These are phyloP conservation scores for Penicillium waksmanii DNA, from an alignment of 495 filamentous ascomycete genomes.

Conservation along the genomic window DNA sequence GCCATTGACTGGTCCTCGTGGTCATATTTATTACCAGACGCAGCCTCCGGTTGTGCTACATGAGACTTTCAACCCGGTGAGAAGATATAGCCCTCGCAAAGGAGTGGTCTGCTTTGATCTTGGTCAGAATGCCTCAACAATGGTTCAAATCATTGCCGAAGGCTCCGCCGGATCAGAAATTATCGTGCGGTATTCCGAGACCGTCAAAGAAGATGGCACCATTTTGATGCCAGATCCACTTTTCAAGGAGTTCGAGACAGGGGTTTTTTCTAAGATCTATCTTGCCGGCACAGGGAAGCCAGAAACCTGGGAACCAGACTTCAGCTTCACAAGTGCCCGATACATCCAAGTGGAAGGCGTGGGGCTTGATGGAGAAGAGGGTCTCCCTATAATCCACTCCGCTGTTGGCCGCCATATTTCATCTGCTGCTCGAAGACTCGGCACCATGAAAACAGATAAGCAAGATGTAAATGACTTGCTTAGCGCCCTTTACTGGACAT, in stretches of 20 bases:
- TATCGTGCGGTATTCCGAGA: conserved; percentile 32
- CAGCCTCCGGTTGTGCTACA: conserved; percentile 34
- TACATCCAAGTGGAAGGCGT: conserved; percentile 35
- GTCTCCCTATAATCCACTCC: conserved; percentile 27
- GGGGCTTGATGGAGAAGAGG: conserved; percentile 15
- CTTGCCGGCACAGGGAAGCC: conserved; percentile 27
- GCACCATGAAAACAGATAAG: conserved; percentile 33
- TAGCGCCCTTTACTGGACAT: conserved; percentile 32
- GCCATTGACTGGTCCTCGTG: conserved; percentile 32
- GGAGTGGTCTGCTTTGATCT: conserved; percentile 29
- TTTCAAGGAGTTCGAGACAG: conserved; percentile 35
- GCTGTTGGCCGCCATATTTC: conserved; percentile 30
- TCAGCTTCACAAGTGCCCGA: conserved; percentile 35
- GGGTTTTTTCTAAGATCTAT: conserved; percentile 29
- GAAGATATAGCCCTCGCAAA: conserved; percentile 13
- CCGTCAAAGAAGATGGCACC: conserved; percentile 26
- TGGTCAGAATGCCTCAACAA: conserved; percentile 32
- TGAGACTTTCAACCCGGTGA: conserved; percentile 29
- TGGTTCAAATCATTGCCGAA: conserved; percentile 24
- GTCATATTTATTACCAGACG: conserved; percentile 29
- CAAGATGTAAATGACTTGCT: conserved; percentile 30
- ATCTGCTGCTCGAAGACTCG: conserved; percentile 29
- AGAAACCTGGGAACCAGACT: conserved; percentile 34
- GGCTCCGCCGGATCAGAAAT: conserved; percentile 29
- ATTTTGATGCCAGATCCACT: conserved; percentile 37